Percentiles rank a stretch among this genome's conserved stretches.
These are phyloP conservation scores for Orobanche coerulescens DNA, from an alignment of 257 asterid species.

Conservation along the genomic window DNA sequence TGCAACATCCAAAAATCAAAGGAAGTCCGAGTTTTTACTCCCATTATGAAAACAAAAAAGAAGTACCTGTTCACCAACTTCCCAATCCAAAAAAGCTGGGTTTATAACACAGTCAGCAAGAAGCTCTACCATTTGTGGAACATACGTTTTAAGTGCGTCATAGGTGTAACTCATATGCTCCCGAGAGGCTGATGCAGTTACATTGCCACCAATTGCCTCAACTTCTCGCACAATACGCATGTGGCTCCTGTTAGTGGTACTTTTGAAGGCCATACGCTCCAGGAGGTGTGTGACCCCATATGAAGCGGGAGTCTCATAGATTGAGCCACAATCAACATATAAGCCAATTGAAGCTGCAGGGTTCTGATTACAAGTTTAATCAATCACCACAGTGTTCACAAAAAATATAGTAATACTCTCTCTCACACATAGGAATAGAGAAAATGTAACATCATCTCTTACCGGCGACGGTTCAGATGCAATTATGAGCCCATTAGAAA, in stretches of 20 bases:
- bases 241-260: slow-evolving; percentile 74
- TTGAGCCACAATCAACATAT: slow-evolving; percentile 84
- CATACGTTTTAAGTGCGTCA: slow-evolving; percentile 66
- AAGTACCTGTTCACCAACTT: slow-evolving; percentile 82
- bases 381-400: slow-evolving; percentile 4
- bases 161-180: slow-evolving; percentile 79
- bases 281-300: slow-evolving; percentile 80
- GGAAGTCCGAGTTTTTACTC: background rate
- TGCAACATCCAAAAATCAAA: slow-evolving; percentile 6
- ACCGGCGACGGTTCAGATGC: slow-evolving; percentile 79
- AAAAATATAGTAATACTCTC: background rate
- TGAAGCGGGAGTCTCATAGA: slow-evolving; percentile 63
- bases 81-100: slow-evolving; percentile 94
- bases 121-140: slow-evolving; percentile 91
- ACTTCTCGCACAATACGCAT: slow-evolving; percentile 78
- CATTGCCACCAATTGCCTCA: slow-evolving; percentile 94
- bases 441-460: slow-evolving; percentile 21
- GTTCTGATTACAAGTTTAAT: slow-evolving; percentile 39
- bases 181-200: slow-evolving; percentile 63
- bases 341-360: slow-evolving; percentile 85
- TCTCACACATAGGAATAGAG: background rate
- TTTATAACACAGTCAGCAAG: slow-evolving; percentile 75
- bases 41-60: slow-evolving; percentile 12
- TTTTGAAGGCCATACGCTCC: slow-evolving; percentile 96
- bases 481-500: slow-evolving; percentile 60